A percentile compares a stretch with the other conserved stretches of the same genome.
These are phyloP conservation scores for Leccinum variicolor DNA, from an alignment of 768 basidiomycete genomes.

Conservation along the genomic window DNA sequence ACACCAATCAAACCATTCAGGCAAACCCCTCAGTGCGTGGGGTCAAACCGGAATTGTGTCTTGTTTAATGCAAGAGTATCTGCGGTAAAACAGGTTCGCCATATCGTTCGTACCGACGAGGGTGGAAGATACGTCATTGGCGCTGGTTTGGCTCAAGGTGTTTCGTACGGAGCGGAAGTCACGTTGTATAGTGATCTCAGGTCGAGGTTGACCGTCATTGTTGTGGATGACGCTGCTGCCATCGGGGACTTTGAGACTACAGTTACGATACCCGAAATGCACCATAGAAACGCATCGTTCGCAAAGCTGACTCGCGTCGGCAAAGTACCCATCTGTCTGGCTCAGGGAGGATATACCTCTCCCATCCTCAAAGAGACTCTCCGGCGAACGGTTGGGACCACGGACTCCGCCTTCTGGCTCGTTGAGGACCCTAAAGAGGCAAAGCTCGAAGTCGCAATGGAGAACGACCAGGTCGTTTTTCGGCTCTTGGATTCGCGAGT, in stretches of 20 bases:
- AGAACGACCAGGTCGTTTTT: background rate
- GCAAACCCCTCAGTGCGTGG: conserved; percentile 31
- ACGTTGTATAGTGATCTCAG: conserved; percentile 14
- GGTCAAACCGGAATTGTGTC: conserved; percentile 17
- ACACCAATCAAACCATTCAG: conserved; percentile 5
- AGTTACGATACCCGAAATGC: background rate
- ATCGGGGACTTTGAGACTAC: conserved; percentile 16
- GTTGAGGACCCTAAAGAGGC: background rate
- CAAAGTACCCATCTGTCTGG: conserved; percentile 1
- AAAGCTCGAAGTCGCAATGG: conserved; percentile 2
- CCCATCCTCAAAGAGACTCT: background rate
- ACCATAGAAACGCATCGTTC: background rate
- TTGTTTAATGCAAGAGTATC: conserved; percentile 22
- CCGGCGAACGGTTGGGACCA: too few species aligned
- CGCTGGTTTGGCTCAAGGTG: conserved; percentile 27
- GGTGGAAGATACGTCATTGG: conserved; percentile 15
- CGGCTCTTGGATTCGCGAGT: background rate
- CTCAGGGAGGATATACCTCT: background rate
- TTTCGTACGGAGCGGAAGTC: conserved; percentile 16
- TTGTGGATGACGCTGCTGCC: conserved; percentile 6
- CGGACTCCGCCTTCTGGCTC: background rate
- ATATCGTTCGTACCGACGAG: background rate
- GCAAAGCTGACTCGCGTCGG: conserved; percentile 1
- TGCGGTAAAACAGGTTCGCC: conserved; percentile 5
- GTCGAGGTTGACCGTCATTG: background rate